These are phyloP conservation scores for Collybia sp. DNA, from an alignment of 768 basidiomycete genomes.

Conservation along the genomic window DNA sequence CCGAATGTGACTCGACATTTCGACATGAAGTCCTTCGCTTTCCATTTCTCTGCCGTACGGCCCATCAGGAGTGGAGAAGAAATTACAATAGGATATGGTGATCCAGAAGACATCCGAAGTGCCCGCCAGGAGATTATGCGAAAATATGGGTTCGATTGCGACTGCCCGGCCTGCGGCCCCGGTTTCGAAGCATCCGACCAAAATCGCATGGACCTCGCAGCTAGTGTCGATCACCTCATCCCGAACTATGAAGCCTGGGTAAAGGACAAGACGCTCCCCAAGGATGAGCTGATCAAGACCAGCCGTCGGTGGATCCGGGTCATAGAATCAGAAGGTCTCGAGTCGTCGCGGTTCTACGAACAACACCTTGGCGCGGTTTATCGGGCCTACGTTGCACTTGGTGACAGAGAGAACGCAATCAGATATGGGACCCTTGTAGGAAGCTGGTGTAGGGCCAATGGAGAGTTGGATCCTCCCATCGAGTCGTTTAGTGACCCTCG, in stretches of 20 bases:
- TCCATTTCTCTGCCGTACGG: slow-evolving; percentile 18
- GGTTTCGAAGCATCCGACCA: slow-evolving; percentile 17
- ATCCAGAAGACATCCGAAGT: slow-evolving; percentile 10
- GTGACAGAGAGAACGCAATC: slow-evolving; percentile 9
- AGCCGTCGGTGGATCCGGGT: slow-evolving; percentile 12
- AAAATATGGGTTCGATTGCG: slow-evolving; percentile 22
- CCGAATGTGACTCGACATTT: slow-evolving; percentile 22
- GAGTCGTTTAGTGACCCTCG: no score
- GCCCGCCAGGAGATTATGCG: slow-evolving; percentile 19
- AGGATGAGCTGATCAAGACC: slow-evolving; percentile 12
- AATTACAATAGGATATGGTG: slow-evolving; percentile 23
- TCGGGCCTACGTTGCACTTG: slow-evolving; percentile 12
- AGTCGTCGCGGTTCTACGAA: slow-evolving; percentile 10
- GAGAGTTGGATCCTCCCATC: no score
- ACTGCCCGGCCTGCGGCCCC: slow-evolving; percentile 17
- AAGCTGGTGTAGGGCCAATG: slow-evolving; percentile 1
- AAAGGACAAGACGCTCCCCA: slow-evolving; percentile 8
- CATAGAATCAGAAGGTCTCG: slow-evolving; percentile 12
- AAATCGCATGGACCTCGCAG: slow-evolving; percentile 12
- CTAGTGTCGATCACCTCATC: slow-evolving; percentile 9
- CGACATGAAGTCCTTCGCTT: slow-evolving; percentile 23
- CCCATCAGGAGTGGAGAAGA: slow-evolving; percentile 26
- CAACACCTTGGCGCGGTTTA: slow-evolving; percentile 11
- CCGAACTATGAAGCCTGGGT: slow-evolving; percentile 11
- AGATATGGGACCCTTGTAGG: slow-evolving; percentile 13